Base-by-base conservation (phyloP, 306 rosid genomes). In the Malus sieversii region DNA sequence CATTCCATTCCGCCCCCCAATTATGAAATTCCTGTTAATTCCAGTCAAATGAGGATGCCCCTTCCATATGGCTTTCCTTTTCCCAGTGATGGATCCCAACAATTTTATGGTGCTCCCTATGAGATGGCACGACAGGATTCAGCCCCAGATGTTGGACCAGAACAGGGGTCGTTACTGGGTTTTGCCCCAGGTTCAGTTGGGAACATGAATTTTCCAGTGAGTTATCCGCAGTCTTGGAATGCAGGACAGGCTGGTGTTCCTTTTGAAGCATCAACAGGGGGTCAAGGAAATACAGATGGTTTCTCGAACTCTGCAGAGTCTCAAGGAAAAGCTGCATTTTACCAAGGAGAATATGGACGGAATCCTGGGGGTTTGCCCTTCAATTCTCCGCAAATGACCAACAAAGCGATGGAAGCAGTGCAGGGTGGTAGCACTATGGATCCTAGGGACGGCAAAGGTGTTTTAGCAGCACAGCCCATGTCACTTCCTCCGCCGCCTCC, bases 91-190 rank as follows among this genome's bases (percentile, higher is more conserved):
- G 94, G 96, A 62, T 86, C 85, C 73, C 98, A 91, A 52, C 87
- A 87, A 53, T 92, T 86, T 82, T 92, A 88, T 77, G 78, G 83
- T 74, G 84, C 94, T 78, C 85, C 99, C 4, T 90, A 77, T 84
- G 97, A 92, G 76, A 77, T 90, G 74, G 78, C 90, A 20, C 84
- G 96, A 46, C 97, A 84, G 79, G 96, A 96, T 77, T 82, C 98
- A 2, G 77, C 85, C 53, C 82, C 89, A 64, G 96, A 90, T 77
- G 75, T 80, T 5, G 91, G 88, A 78, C 74, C 82, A 8, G 96
- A 92, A 75, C 97, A 91, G 77, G 89, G 84, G 72, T 87, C 94
- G 46, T 79, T 90, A 51, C 66, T 91, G 82, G 96, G 96, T 53
- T 92, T 85, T 68, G 93, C 97, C 32, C 97, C 86, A 53, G 96